Base-by-base conservation (phyloP, 495 filamentous ascomycete species). In the Aspergillus sclerotioniger region DNA sequence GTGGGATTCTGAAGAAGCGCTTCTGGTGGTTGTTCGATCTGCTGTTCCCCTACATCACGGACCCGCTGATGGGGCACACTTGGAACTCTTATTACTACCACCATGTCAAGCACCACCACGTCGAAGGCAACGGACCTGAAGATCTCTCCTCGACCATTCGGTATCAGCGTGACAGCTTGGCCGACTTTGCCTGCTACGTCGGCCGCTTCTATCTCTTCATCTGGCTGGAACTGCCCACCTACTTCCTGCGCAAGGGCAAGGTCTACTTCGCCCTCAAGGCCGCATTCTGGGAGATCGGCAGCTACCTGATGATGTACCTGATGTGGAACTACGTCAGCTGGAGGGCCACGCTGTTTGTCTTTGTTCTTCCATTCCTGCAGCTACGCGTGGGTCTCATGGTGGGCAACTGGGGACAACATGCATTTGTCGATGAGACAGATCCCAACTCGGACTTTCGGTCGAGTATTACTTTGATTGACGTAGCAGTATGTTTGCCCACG, bases 31-130 rank as follows among this genome's bases (percentile, higher is more conserved):
- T 72, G 53, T 69, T 90, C 52, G 88, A 92, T 64, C 60, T 64
- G 4, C 35, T 75, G 1, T 93, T 90, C 64, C 89, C 90, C 2
- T 93, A 91, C 62, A 63, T 91, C 16, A 71, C 82, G 28, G 87
- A 90, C 60, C 89, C 89, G 3, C 67, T 93, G 57, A 87, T 89
- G 78, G 90, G 90, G 2, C 89, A 92, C 61, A 91, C 90, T 0
- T 92, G 87, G 87, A 87, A 92, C 68, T 86, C 83, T 9, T 93
- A 92, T 69, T 93, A 79, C 66, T 91, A 90, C 63, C 90, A 93
- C 67, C 90, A 92, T 61, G 87, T 91, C 59, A 91, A 93, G 72
- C 87, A 90, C 67, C 90, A 92, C 64, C 90, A 92, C 62, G 85
- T 92, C 49, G 90, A 93, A 67, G 85, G 82, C 53, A 93, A 93